Percentiles rank a stretch among this genome's conserved stretches.
phyloP scores from a whole-genome alignment of 306 rosid genomes.

The Sesbania bispinosa region DNA sequence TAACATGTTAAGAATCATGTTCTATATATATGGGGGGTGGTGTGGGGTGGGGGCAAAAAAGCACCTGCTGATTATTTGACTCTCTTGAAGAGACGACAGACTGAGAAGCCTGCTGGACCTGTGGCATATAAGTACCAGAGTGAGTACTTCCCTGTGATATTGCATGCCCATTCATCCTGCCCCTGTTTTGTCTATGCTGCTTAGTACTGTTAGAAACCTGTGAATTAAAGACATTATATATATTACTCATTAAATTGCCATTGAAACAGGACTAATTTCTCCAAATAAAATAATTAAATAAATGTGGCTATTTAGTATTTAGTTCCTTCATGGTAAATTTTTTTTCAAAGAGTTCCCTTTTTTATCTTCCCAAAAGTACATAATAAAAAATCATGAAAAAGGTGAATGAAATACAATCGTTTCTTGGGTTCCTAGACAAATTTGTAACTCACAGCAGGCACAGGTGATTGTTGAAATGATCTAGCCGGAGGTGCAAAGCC shows the following conservation, averaged over 20 bases:
- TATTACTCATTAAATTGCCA: neutral
- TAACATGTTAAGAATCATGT: slow-evolving; percentile 3
- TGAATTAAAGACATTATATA: slow-evolving; percentile 12
- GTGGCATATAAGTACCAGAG: slow-evolving; percentile 36
- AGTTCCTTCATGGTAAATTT: neutral
- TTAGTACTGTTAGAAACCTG: slow-evolving; percentile 62
- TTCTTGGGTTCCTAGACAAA: slow-evolving; percentile 18
- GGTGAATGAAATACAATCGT: neutral
- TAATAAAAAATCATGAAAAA: neutral
- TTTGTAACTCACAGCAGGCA: slow-evolving; percentile 50
- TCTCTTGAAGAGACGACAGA: slow-evolving; percentile 43
- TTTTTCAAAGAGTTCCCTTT: neutral
- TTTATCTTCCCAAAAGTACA: too few species aligned
- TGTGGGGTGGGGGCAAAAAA: neutral
- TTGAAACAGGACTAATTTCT: neutral
- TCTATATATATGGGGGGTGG: neutral
- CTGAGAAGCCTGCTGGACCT: slow-evolving; percentile 46
- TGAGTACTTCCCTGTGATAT: slow-evolving; percentile 46
- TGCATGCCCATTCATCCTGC: slow-evolving; percentile 62
- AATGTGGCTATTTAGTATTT: slow-evolving; percentile 4
- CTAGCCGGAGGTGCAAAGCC: slow-evolving; percentile 55
- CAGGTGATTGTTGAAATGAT: slow-evolving; percentile 56
- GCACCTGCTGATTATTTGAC: slow-evolving; percentile 61
- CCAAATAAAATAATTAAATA: slow-evolving; percentile 22
- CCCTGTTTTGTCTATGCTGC: slow-evolving; percentile 66